Percentiles rank a stretch among this genome's conserved stretches.
Conservation (phyloP, 2,329 filamentous ascomycete genomes). For the Calonectria multiphialidica region DNA sequence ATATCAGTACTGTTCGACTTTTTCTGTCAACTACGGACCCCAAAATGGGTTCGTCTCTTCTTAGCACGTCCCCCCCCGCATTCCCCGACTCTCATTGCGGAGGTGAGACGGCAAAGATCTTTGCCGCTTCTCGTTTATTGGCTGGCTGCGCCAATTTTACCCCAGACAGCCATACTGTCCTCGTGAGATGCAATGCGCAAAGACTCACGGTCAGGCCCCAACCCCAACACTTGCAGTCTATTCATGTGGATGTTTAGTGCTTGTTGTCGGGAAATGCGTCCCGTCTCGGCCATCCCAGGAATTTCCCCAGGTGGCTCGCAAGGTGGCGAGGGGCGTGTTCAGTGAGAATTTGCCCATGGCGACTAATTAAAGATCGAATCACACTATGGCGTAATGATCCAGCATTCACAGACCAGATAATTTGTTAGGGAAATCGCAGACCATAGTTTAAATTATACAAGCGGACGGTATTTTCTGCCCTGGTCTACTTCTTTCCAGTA, state of each 20-base stretch:
- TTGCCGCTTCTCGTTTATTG: constrained; percentile 24
- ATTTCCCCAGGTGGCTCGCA: no score
- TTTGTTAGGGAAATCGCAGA: no score
- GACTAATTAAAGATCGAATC: no score
- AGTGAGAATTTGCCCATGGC: no score
- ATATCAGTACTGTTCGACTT: neutral
- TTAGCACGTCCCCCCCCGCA: neutral
- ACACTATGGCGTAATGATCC: no score
- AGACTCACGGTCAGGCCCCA: neutral
- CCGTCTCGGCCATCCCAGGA: no score
- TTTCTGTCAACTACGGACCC: neutral
- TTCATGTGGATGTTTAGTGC: neutral
- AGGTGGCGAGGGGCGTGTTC: no score
- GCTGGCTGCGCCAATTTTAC: neutral
- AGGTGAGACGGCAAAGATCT: constrained; percentile 20
- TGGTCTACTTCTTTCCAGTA: no score
- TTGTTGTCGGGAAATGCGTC: no score
- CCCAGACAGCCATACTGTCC: neutral
- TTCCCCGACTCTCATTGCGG: neutral
- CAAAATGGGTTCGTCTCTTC: neutral
- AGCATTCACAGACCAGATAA: no score
- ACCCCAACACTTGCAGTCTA: neutral
- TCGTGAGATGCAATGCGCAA: neutral
- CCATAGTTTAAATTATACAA: no score
- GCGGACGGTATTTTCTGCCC: no score